Conservation (phyloP, 345 rosid species). For the Syzygium aromaticum region DNA sequence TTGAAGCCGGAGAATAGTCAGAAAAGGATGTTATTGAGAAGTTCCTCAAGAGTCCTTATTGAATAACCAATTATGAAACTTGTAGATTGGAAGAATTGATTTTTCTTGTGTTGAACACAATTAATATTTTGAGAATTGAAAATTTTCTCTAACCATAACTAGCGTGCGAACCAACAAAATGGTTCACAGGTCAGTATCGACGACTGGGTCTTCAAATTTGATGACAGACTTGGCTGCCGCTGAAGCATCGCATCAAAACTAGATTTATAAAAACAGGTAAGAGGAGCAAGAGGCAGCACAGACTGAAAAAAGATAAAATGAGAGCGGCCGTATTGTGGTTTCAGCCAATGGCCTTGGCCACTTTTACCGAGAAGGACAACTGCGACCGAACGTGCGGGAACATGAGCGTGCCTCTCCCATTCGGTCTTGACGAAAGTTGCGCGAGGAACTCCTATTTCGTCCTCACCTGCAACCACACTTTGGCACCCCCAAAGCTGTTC, state of each 20-base stretch:
- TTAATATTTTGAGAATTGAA: background rate
- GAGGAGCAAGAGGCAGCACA: background rate
- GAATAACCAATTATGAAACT: background rate
- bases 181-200: background rate
- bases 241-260: background rate
- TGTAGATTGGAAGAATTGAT: background rate
- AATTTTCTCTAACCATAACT: background rate
- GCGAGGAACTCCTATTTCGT: background rate
- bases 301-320: background rate
- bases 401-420: background rate
- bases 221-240: background rate
- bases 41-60: no score
- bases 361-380: background rate
- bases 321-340: background rate
- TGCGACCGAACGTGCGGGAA: background rate
- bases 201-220: background rate
- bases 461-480: background rate
- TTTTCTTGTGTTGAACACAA: background rate
- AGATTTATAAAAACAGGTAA: background rate
- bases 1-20: no score
- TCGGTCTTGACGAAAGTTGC: background rate
- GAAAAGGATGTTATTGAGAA: no score
- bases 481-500: background rate
- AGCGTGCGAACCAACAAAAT: no score
- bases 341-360: background rate